These are phyloP conservation scores for Alnus glutinosa DNA, from an alignment of 306 rosid genomes.

Conservation along the genomic window DNA sequence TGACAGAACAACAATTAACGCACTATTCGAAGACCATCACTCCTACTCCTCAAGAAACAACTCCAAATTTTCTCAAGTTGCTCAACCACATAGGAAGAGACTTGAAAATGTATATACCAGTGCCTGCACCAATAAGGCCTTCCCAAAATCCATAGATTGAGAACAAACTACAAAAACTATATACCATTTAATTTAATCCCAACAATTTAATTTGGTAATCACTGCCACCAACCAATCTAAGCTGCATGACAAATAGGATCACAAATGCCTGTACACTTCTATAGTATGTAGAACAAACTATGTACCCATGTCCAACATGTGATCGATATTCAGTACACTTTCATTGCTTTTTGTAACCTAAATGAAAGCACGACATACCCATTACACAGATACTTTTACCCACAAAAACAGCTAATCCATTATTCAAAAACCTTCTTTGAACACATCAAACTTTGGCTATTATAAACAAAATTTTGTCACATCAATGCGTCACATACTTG, in stretches of 20 bases:
- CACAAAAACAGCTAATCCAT: background rate
- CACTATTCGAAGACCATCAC: background rate
- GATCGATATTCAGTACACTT: background rate
- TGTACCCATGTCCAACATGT: background rate
- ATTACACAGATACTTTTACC: background rate
- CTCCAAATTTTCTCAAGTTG: background rate
- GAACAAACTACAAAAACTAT: background rate
- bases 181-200: background rate
- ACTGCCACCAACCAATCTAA: constrained; percentile 12
- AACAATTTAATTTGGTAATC: background rate
- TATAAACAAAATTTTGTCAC: background rate
- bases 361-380: background rate
- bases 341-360: background rate
- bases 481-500: background rate
- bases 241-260: constrained; percentile 7
- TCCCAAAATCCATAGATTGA: background rate
- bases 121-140: background rate
- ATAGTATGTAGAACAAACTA: background rate
- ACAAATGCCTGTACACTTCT: background rate
- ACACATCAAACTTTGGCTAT: constrained; percentile 9
- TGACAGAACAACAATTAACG: background rate
- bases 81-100: background rate
- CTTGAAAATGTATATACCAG: background rate
- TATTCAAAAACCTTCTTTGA: background rate
- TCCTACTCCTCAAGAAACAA: background rate